A percentile compares a stretch with the other conserved stretches of the same genome.
phyloP scores from a whole-genome alignment of 75 land plant genomes.

The Sequoia sempervirens region DNA sequence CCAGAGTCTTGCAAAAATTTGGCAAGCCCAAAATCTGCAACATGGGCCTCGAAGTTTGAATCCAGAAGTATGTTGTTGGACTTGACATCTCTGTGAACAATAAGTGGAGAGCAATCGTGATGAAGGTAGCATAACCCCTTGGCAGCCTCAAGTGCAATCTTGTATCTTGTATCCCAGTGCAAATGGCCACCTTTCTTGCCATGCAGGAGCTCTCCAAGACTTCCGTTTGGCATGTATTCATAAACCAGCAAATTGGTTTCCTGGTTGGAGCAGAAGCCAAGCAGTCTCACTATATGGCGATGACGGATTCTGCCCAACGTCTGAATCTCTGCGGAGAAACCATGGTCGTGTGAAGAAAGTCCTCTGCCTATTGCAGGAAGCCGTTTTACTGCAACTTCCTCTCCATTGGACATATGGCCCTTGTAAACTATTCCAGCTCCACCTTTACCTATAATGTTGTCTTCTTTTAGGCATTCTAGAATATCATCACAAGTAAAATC shows the following conservation, averaged over 20 bases:
- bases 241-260: constrained; percentile 79
- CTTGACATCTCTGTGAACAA: constrained; percentile 81
- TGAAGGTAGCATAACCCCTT: constrained; percentile 86
- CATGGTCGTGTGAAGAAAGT: constrained; percentile 57
- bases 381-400: constrained; percentile 70
- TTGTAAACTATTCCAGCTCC: constrained; percentile 88
- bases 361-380: constrained; percentile 60
- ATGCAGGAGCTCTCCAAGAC: constrained; percentile 81
- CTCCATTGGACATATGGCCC: constrained; percentile 63
- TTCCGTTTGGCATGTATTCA: constrained; percentile 96
- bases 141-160: constrained; percentile 72
- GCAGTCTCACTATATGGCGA: constrained; percentile 75
- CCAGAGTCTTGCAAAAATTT: constrained; percentile 70
- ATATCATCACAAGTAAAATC: constrained; percentile 69
- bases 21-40: constrained; percentile 89
- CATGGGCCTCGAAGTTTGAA: constrained; percentile 72
- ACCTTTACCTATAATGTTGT: constrained; percentile 76
- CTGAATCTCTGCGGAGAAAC: constrained; percentile 78
- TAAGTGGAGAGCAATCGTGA: constrained; percentile 76
- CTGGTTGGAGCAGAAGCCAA: constrained; percentile 83
- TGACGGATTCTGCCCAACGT: constrained; percentile 81
- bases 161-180: constrained; percentile 58
- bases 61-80: constrained; percentile 85
- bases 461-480: constrained; percentile 62
- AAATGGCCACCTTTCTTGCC: constrained; percentile 75